Percentiles rank a stretch among this genome's conserved stretches.
These are phyloP conservation scores for Triticum dicoccoides DNA, from an alignment of 176 grass and related monocot genomes.

Conservation along the genomic window DNA sequence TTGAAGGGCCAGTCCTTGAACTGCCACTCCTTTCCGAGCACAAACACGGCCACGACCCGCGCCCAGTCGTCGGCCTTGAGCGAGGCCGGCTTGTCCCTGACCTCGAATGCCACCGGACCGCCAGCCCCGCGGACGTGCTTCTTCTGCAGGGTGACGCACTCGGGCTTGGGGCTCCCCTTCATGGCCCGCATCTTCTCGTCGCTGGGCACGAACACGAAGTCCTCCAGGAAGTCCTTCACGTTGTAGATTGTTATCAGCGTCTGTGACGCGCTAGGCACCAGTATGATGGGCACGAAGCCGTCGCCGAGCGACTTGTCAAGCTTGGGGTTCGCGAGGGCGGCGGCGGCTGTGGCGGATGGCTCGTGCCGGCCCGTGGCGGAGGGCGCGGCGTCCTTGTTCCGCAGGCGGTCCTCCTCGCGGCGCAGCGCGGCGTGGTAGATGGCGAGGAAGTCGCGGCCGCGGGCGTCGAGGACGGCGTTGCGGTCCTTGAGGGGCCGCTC, in stretches of 20 bases:
- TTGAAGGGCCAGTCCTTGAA: conserved; percentile 99
- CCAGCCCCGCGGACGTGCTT: conserved; percentile 66
- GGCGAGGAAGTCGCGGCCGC: conserved; percentile 81
- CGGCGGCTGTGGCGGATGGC: conserved; percentile 8
- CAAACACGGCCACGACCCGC: conserved; percentile 77
- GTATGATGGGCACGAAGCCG: conserved; percentile 81
- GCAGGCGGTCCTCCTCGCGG: conserved; percentile 72
- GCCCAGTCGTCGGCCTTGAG: conserved; percentile 87
- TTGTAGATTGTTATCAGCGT: conserved; percentile 95
- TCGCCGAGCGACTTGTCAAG: conserved; percentile 49
- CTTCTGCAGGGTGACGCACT: conserved; percentile 92
- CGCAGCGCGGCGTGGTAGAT: conserved; percentile 39
- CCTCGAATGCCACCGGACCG: conserved; percentile 59
- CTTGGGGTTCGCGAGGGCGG: conserved; percentile 40
- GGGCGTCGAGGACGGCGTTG: conserved; percentile 70
- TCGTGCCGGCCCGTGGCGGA: conserved; percentile 41
- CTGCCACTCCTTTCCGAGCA: conserved; percentile 97
- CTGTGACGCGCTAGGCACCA: conserved; percentile 94
- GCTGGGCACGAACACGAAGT: conserved; percentile 75
- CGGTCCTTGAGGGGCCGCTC: conserved; percentile 85
- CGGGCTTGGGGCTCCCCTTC: conserved; percentile 66
- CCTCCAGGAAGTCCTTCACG: conserved; percentile 89
- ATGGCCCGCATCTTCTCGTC: conserved; percentile 82
- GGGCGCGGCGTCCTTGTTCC: conserved; percentile 60
- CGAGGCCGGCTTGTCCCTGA: conserved; percentile 78